Evolutionary conservation across 257 asterid genomes (phyloP).

Genomic region (Salvia splendens): DNA sequence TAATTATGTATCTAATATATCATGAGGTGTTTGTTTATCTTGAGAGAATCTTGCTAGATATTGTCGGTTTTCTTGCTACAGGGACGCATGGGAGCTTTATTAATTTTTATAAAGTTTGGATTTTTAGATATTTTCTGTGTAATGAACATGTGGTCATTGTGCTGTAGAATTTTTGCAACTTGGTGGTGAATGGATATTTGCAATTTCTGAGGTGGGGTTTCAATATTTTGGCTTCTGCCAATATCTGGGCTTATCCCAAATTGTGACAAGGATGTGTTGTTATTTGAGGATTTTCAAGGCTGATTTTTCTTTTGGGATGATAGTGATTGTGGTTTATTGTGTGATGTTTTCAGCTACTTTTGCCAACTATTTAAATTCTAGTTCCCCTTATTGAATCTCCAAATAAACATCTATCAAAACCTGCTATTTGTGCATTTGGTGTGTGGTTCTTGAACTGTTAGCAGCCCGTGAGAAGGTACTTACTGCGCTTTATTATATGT

Average conservation of each 20-base stretch:
- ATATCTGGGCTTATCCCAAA: slow-evolving; percentile 36
- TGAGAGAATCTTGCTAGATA: slow-evolving; percentile 15
- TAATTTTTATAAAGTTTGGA: slow-evolving; percentile 27
- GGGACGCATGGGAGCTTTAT: not conserved
- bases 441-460: not conserved
- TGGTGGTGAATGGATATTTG: slow-evolving; percentile 30
- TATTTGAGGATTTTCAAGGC: slow-evolving; percentile 25
- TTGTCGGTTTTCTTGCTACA: slow-evolving; percentile 24
- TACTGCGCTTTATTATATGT: not conserved
- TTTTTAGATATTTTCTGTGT: slow-evolving; percentile 31
- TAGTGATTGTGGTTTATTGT: slow-evolving; percentile 32
- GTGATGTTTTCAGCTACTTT: slow-evolving; percentile 25
- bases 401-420: not conserved
- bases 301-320: slow-evolving; percentile 32
- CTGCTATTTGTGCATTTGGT: slow-evolving; percentile 17
- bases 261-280: slow-evolving; percentile 24
- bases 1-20: not conserved
- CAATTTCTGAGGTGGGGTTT: slow-evolving; percentile 31
- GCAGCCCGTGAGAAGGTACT: not conserved
- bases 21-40: slow-evolving; percentile 16
- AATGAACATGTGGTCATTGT: slow-evolving; percentile 42
- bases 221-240: slow-evolving; percentile 29
- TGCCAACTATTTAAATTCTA: slow-evolving; percentile 16
- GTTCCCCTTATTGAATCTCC: not conserved
- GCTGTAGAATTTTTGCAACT: slow-evolving; percentile 36